Conservation (phyloP, 176 grass and related monocot genomes). For the Zoysia pacifica region DNA sequence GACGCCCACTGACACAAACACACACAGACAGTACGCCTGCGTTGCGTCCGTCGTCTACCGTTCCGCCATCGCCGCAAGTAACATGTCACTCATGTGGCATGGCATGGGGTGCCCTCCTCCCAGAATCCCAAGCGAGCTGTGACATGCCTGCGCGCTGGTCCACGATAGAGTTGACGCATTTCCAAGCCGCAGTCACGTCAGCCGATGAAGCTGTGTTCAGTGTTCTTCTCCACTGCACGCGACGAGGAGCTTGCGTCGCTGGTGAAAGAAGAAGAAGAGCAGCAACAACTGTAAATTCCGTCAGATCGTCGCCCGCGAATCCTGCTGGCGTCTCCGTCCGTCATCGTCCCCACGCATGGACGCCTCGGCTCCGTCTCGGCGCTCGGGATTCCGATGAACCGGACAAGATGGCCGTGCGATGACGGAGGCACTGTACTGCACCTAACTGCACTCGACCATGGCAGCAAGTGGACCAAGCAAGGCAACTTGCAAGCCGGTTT, state of each 20-base stretch:
- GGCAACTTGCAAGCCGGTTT: not conserved
- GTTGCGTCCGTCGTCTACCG: slow-evolving; percentile 15
- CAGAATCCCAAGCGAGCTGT: slow-evolving; percentile 17
- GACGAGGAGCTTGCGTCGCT: too few species aligned
- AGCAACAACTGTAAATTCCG: slow-evolving; percentile 20
- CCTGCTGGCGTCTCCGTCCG: slow-evolving; percentile 9
- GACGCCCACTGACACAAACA: not conserved
- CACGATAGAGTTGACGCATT: slow-evolving; percentile 36
- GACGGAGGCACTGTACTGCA: too few species aligned
- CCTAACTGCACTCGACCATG: too few species aligned
- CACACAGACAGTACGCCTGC: not conserved
- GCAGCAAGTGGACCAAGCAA: not conserved
- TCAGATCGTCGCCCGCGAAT: slow-evolving; percentile 47
- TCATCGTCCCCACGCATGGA: slow-evolving; percentile 38
- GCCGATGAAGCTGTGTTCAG: not conserved
- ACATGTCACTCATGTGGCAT: slow-evolving; percentile 24
- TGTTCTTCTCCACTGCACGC: too few species aligned
- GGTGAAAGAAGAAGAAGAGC: not conserved
- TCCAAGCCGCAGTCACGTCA: slow-evolving; percentile 26
- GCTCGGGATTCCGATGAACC: not conserved
- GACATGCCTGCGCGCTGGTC: not conserved
- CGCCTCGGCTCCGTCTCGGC: not conserved
- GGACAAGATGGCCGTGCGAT: too few species aligned
- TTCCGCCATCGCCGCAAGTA: slow-evolving; percentile 38
- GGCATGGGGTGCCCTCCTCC: not conserved